Base-by-base conservation (phyloP, 495 filamentous ascomycete genomes). In the Penicilliopsis zonata region DNA sequence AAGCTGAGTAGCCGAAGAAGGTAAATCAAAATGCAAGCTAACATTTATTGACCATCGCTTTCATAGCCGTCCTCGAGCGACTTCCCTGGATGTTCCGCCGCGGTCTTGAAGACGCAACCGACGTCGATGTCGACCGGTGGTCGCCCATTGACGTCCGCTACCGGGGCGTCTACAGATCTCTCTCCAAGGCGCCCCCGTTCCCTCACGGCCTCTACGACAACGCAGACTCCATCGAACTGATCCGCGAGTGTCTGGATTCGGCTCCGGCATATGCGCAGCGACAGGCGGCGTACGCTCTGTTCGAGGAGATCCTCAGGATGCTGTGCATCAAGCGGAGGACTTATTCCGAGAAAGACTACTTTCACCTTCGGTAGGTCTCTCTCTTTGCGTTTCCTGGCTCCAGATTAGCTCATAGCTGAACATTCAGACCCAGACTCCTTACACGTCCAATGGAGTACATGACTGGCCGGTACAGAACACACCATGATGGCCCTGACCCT, bases 21-120 rank as follows among this genome's bases (percentile, higher is more conserved):
- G n/a, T n/a, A n/a, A n/a, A n/a, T n/a, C n/a, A n/a, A n/a, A n/a
- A n/a, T n/a, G n/a, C n/a, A n/a, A n/a, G n/a, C n/a, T n/a, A n/a
- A n/a, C n/a, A n/a, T n/a, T n/a, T n/a, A n/a, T n/a, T n/a, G n/a
- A n/a, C n/a, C n/a, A n/a, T n/a, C n/a, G n/a, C n/a, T n/a, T n/a
- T n/a, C n/a, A n/a, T n/a, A 55, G 51, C 33, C n/a, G 12, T 38
- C 18, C 28, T 46, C 8, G 37, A 46, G 13, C 40, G 38, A 13
- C 43, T 31, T 4, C 30, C 43, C 18, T 57, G 53, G 53, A 31
- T 50, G 30, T 57, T 57, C 25, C 46, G 50, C 13, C 14, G 10
- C 6, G 18, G 30, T 9, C 26, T 12, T 3, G 22, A 48, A 17
- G 35, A 57, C 21, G 46, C 35, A 14, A 40, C 45, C 12, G 1